Conservation (phyloP, 225 moss, liverwort and hornwort genomes). For the Physcomitrium patens region DNA sequence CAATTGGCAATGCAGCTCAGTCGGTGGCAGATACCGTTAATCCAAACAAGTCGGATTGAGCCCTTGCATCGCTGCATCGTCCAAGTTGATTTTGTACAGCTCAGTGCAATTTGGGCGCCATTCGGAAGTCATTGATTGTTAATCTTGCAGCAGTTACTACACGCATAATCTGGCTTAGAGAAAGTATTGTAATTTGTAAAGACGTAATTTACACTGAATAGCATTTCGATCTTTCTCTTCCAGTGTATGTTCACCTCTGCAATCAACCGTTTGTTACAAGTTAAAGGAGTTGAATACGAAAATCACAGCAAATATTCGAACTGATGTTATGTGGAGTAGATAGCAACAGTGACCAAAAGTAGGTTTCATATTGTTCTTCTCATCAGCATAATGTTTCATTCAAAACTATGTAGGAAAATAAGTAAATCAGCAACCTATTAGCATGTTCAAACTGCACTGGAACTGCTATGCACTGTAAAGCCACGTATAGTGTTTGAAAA, state of each 20-base stretch:
- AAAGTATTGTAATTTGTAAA: background rate
- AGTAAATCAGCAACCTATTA: no score
- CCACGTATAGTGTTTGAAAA: no score
- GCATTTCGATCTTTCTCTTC: background rate
- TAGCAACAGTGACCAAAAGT: no score
- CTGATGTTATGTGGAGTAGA: no score
- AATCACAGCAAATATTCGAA: background rate
- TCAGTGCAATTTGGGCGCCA: background rate
- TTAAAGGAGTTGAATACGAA: background rate
- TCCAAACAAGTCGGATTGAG: constrained; percentile 37
- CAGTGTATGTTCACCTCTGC: background rate
- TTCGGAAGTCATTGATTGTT: background rate
- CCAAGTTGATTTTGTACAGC: background rate
- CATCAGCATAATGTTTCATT: no score
- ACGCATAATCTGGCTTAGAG: background rate
- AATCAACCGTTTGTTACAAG: background rate
- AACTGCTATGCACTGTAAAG: no score
- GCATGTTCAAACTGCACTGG: no score
- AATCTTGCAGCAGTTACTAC: background rate
- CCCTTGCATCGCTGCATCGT: background rate
- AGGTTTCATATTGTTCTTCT: no score
- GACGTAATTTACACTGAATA: background rate
- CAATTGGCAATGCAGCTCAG: constrained; percentile 28
- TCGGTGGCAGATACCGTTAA: constrained; percentile 37
- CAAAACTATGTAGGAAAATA: no score